Conservation (phyloP, 495 filamentous ascomycete species). For the Annulohypoxylon moriforme region DNA sequence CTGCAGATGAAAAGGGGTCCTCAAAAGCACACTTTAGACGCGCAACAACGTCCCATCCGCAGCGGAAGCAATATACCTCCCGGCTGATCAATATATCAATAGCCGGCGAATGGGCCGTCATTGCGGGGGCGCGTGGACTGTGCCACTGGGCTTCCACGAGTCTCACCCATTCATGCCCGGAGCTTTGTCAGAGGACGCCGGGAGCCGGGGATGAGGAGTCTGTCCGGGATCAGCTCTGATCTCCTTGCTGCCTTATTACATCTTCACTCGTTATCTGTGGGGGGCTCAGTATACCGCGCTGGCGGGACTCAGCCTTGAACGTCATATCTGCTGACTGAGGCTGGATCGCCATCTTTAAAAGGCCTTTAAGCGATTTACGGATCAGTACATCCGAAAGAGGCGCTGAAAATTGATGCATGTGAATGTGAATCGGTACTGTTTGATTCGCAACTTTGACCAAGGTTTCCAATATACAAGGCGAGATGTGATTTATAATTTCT, state of each 20-base stretch:
- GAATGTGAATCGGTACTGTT: conserved; percentile 13
- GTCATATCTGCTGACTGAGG: conserved; percentile 28
- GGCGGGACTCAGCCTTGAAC: conserved; percentile 30
- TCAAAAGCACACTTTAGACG: conserved; percentile 15
- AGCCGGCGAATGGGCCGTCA: conserved; percentile 42
- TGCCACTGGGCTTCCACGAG: conserved; percentile 20
- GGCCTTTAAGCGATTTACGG: conserved; percentile 13
- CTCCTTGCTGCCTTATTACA: background rate
- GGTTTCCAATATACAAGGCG: conserved; percentile 31
- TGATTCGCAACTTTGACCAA: conserved; percentile 25
- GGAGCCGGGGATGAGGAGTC: conserved; percentile 16
- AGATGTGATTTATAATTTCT: conserved; percentile 15
- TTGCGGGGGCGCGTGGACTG: conserved; percentile 38
- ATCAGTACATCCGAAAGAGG: conserved; percentile 25
- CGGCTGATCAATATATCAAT: conserved; percentile 35
- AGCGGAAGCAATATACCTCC: conserved; percentile 37
- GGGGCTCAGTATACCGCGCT: conserved; percentile 4
- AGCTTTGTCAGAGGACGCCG: conserved; percentile 18
- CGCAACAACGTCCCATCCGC: conserved; percentile 39
- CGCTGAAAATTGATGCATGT: conserved; percentile 11
- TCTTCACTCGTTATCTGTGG: conserved; percentile 3
- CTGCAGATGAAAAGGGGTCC: conserved; percentile 39
- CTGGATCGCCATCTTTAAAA: conserved; percentile 1
- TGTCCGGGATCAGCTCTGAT: background rate
- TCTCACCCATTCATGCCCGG: conserved; percentile 13